Percentiles rank a stretch among this genome's conserved stretches.
Conservation (phyloP, 176 grass and related monocot genomes). For the sorghum (Sorghum bicolor) region DNA sequence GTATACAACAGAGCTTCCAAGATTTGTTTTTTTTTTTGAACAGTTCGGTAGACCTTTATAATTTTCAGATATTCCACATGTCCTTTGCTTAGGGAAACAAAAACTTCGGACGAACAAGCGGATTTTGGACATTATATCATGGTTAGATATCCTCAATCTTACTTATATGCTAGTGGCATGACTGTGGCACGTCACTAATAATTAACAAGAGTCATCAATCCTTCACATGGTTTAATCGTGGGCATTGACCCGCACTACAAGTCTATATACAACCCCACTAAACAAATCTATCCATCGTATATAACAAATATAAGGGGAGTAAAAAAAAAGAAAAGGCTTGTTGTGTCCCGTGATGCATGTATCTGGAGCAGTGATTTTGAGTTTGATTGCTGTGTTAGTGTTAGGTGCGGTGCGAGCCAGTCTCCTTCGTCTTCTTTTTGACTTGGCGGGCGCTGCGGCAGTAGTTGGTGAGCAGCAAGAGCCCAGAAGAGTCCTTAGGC, state of each 20-base stretch:
- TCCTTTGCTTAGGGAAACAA: too few species aligned
- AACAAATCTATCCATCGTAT: neutral
- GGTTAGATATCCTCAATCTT: too few species aligned
- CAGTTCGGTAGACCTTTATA: too few species aligned
- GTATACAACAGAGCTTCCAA: too few species aligned
- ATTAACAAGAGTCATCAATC: neutral
- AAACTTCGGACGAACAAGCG: too few species aligned
- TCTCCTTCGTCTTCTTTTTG: neutral
- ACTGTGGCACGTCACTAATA: neutral
- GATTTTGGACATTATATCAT: too few species aligned
- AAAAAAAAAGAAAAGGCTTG: too few species aligned
- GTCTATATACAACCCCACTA: neutral
- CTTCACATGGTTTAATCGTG: neutral
- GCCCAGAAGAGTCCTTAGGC: neutral
- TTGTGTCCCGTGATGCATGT: neutral
- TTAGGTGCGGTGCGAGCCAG: neutral
- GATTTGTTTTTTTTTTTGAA: too few species aligned
- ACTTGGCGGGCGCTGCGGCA: neutral
- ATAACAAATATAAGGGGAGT: too few species aligned
- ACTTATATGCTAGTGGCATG: neutral
- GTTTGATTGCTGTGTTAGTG: neutral
- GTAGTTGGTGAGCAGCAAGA: conserved; percentile 9
- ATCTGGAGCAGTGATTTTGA: neutral
- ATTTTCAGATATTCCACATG: too few species aligned
- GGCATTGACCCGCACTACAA: neutral